Conservation (phyloP, 768 basidiomycete species). For the Russula earlei region DNA sequence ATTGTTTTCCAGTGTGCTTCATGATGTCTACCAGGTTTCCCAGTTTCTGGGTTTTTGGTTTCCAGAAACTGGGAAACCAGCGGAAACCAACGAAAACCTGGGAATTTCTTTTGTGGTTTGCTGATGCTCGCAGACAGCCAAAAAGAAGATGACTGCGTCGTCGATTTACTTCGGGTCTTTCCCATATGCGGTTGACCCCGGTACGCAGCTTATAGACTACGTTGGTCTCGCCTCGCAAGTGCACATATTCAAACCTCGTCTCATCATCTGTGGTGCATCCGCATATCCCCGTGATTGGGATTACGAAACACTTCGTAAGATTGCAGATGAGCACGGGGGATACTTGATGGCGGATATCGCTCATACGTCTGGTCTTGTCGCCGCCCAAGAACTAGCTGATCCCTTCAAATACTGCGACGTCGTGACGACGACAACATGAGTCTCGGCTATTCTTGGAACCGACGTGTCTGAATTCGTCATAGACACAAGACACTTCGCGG, state of each 20-base stretch:
- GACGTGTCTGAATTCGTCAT: constrained; percentile 1
- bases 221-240: constrained; percentile 70
- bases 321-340: constrained; percentile 79
- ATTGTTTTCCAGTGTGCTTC: too few species aligned
- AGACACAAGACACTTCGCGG: constrained; percentile 99
- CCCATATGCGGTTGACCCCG: constrained; percentile 78
- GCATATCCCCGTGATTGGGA: constrained; percentile 99
- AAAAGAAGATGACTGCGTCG: constrained; percentile 99
- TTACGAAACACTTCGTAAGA: constrained; percentile 72
- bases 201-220: constrained; percentile 88
- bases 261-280: constrained; percentile 96
- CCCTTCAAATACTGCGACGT: constrained; percentile 97
- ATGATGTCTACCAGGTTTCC: too few species aligned
- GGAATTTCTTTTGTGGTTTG: too few species aligned
- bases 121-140: too few species aligned
- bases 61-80: too few species aligned
- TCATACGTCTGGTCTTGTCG: constrained; percentile 92
- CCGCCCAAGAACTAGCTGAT: constrained; percentile 79
- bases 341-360: constrained; percentile 97
- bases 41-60: too few species aligned
- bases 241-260: constrained; percentile 88
- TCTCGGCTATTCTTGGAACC: constrained; percentile 6
- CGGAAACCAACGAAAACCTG: too few species aligned
- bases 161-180: constrained; percentile 99
- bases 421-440: constrained; percentile 93